Conservation (phyloP, 768 basidiomycete species). For the Calvatia gigantea region DNA sequence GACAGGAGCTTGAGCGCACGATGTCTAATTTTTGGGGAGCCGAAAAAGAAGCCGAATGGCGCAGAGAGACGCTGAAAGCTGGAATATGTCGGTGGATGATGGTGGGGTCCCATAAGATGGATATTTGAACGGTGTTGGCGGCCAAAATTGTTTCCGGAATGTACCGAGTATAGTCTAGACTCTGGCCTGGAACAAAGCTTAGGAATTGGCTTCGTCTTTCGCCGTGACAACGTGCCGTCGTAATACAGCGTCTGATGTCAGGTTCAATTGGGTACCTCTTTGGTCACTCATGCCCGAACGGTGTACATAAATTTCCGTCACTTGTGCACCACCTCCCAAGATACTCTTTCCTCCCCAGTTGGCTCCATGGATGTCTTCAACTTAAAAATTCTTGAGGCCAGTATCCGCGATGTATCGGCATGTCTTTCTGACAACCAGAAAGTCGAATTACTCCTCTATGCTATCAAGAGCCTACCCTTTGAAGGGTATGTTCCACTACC, state of each 20-base stretch:
- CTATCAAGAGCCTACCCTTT: slow-evolving; percentile 76
- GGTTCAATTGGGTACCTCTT: slow-evolving; percentile 5
- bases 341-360: not conserved
- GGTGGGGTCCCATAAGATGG: too few relatives aligned
- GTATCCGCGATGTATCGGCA: slow-evolving; percentile 63
- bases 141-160: too few relatives aligned
- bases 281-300: not conserved
- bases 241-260: slow-evolving; percentile 10
- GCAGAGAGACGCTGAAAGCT: not conserved
- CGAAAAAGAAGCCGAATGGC: not conserved
- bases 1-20: not conserved
- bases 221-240: slow-evolving; percentile 2
- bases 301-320: slow-evolving; percentile 9
- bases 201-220: not conserved
- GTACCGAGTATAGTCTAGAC: slow-evolving; percentile 5
- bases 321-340: not conserved
- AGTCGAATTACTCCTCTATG: slow-evolving; percentile 68
- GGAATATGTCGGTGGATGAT: too few relatives aligned
- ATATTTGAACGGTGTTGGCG: slow-evolving; percentile 3
- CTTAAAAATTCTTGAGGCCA: slow-evolving; percentile 73
- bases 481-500: slow-evolving; percentile 48
- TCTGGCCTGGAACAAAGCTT: not conserved
- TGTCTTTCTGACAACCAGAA: slow-evolving; percentile 63
- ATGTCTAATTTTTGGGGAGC: not conserved
- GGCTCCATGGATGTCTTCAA: slow-evolving; percentile 65